Conservation (phyloP, 2,329 filamentous ascomycete species). For the Eutypa lata region DNA sequence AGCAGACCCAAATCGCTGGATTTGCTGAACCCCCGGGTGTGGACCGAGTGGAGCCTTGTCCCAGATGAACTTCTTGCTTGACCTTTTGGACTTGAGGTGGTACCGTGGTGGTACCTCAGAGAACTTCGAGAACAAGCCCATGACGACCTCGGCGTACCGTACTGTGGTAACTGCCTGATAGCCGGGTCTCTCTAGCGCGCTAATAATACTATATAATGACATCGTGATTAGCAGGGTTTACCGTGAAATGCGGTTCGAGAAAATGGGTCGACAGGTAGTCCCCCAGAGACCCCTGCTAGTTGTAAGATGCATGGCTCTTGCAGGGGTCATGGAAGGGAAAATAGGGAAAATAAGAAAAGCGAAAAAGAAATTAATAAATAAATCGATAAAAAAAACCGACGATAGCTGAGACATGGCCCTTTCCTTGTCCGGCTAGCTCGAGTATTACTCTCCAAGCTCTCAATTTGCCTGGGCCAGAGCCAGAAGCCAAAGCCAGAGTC, state of each 20-base stretch:
- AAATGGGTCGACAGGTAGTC: background rate
- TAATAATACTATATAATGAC: background rate
- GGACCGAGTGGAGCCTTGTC: background rate
- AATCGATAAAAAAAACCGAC: background rate
- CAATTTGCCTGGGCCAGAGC: background rate
- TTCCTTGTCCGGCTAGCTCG: background rate
- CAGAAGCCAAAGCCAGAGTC: too few relatives aligned
- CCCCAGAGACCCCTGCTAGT: background rate
- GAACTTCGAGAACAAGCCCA: background rate
- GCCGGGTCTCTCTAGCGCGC: background rate
- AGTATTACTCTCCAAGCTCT: background rate
- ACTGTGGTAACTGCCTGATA: background rate
- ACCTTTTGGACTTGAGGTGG: background rate
- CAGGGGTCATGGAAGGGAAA: conserved; percentile 9
- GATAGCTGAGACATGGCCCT: background rate
- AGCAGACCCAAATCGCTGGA: conserved; percentile 1
- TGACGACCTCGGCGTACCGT: too few relatives aligned
- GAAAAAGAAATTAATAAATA: background rate
- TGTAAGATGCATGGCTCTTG: conserved; percentile 19
- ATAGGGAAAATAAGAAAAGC: background rate
- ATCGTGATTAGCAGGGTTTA: background rate
- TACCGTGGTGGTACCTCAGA: background rate
- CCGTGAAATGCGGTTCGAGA: background rate
- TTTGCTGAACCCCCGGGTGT: background rate
- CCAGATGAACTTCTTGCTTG: background rate